Percentiles rank a stretch among this genome's conserved stretches.
Evolutionary conservation across 345 rosid species (phyloP).

Genomic region (Hibiscus syriacus): DNA sequence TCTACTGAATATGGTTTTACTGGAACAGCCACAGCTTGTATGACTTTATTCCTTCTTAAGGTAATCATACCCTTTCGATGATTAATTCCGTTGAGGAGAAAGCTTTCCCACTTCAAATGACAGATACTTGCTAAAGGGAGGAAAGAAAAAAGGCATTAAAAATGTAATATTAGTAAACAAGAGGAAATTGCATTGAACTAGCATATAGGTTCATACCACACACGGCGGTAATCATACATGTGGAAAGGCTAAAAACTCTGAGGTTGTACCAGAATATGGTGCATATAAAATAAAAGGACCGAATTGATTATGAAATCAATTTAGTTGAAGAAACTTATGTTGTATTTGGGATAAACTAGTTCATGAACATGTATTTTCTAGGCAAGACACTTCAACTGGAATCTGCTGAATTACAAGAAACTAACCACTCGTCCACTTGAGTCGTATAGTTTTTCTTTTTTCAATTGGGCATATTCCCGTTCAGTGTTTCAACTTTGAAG

Average conservation of each 20-base stretch:
- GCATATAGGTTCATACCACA: background rate
- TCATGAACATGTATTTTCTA: background rate
- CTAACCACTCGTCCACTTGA: background rate
- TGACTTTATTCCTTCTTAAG: conserved; percentile 24
- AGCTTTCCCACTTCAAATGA: conserved; percentile 36
- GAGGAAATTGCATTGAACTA: background rate
- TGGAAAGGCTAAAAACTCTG: background rate
- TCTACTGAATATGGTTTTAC: conserved; percentile 47
- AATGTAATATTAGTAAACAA: background rate
- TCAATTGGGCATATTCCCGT: background rate
- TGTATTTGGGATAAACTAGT: background rate
- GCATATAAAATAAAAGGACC: background rate
- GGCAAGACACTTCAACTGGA: background rate
- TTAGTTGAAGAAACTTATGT: background rate
- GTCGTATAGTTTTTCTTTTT: background rate
- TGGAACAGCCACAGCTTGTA: conserved; percentile 66
- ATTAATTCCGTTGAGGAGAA: conserved; percentile 31
- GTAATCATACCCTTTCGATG: conserved; percentile 22
- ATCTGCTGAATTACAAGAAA: background rate
- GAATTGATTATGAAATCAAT: background rate
- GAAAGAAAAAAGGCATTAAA: background rate
- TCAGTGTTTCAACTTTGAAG: background rate
- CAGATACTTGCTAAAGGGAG: conserved; percentile 35
- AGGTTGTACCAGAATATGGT: background rate
- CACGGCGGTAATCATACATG: background rate